Evolutionary conservation across 495 filamentous ascomycete species (phyloP).

Genomic region (Penicillium dipodomyicola): DNA sequence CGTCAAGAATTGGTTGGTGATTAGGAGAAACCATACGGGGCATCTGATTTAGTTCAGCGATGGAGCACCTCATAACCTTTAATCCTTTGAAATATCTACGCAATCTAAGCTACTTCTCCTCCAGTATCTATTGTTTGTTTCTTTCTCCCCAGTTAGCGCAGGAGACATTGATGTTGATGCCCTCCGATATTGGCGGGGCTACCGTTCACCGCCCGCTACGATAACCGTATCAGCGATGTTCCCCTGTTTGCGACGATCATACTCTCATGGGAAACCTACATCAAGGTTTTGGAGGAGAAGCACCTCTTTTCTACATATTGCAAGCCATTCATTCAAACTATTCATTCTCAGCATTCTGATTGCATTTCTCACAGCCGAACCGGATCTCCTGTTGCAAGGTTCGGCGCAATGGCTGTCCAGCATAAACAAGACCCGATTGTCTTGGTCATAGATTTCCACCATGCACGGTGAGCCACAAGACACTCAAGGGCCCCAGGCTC

Average conservation of each 20-base stretch:
- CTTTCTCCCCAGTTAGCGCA: background rate
- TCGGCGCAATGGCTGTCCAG: constrained; percentile 34
- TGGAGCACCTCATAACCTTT: constrained; percentile 5
- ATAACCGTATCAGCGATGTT: constrained; percentile 26
- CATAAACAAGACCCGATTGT: constrained; percentile 59
- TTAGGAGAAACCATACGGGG: constrained; percentile 20
- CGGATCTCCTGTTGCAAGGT: constrained; percentile 9
- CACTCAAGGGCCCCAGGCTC: background rate
- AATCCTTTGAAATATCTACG: background rate
- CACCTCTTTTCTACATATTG: constrained; percentile 13
- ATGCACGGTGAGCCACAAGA: constrained; percentile 63
- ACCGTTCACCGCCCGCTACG: constrained; percentile 25
- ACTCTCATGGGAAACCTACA: constrained; percentile 18
- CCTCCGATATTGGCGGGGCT: constrained; percentile 17
- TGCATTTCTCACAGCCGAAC: constrained; percentile 2
- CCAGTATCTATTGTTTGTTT: background rate
- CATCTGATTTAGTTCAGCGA: constrained; percentile 16
- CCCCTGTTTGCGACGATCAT: constrained; percentile 23
- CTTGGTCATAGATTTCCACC: constrained; percentile 94
- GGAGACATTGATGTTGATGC: background rate
- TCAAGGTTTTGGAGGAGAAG: constrained; percentile 15
- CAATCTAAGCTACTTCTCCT: background rate
- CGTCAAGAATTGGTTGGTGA: constrained; percentile 31
- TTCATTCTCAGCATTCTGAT: background rate
- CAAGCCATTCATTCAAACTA: background rate